These are phyloP conservation scores for Pseudogymnoascus sp. DNA, from an alignment of 2,329 filamentous ascomycete species.

Conservation along the genomic window DNA sequence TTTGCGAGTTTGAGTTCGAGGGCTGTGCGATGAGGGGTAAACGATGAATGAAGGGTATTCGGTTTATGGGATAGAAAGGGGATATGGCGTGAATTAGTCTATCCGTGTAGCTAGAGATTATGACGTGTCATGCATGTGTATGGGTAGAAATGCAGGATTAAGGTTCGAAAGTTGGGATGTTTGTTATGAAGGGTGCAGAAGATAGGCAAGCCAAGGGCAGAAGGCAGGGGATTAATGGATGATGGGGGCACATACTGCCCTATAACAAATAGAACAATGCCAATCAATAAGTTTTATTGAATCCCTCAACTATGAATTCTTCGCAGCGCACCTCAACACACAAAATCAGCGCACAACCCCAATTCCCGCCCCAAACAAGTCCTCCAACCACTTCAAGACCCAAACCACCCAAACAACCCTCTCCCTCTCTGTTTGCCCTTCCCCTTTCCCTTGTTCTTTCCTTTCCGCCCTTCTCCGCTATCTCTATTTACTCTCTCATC, in stretches of 20 bases:
- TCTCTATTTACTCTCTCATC: background rate
- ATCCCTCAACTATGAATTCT: background rate
- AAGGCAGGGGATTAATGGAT: background rate
- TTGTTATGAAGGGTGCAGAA: background rate
- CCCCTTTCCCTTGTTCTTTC: background rate
- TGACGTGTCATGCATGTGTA: background rate
- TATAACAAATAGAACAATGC: background rate
- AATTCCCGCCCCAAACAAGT: background rate
- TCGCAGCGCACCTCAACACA: background rate
- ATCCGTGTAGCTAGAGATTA: background rate
- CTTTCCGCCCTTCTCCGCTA: background rate
- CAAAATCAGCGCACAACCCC: background rate
- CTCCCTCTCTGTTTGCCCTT: background rate
- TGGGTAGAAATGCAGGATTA: background rate
- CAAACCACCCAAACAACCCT: background rate
- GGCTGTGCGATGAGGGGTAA: conserved; percentile 14
- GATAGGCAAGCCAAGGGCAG: background rate
- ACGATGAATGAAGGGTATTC: background rate
- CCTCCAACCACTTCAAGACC: background rate
- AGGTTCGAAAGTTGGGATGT: background rate
- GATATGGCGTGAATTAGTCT: background rate
- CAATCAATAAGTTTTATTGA: background rate
- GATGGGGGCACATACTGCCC: background rate
- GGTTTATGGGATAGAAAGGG: background rate
- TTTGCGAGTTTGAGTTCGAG: conserved; percentile 57